Percentiles rank a stretch among this genome's conserved stretches.
These are phyloP conservation scores for Psilocybe sp. DNA, from an alignment of 768 basidiomycete species.

Conservation along the genomic window DNA sequence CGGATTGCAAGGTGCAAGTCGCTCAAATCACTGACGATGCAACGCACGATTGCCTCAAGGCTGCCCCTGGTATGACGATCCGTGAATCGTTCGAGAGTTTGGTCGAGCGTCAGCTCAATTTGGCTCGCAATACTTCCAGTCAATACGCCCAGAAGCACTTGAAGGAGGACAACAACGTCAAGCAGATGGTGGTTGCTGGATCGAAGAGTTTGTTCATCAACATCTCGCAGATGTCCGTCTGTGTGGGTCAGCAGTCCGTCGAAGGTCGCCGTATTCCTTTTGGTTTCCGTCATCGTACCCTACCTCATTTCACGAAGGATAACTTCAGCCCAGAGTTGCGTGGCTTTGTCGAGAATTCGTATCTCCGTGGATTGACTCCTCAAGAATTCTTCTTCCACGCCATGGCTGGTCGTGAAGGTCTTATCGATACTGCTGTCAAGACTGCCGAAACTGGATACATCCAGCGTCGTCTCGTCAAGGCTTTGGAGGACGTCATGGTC, in stretches of 20 bases:
- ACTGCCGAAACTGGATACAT: constrained; percentile 99
- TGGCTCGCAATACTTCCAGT: constrained; percentile 94
- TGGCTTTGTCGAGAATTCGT: constrained; percentile 99
- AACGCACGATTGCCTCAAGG: constrained; percentile 81
- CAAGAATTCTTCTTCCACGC: constrained; percentile 99
- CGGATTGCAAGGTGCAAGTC: constrained; percentile 79
- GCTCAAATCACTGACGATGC: constrained; percentile 76
- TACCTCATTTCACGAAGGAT: constrained; percentile 98
- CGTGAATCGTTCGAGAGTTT: constrained; percentile 96
- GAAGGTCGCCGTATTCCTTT: constrained; percentile 98
- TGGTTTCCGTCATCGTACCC: constrained; percentile 93
- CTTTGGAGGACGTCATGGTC: constrained; percentile 95
- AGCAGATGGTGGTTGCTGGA: constrained; percentile 99
- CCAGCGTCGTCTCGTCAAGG: constrained; percentile 96
- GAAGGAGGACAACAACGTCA: constrained; percentile 99
- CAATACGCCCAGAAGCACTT: constrained; percentile 95
- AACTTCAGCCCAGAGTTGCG: constrained; percentile 97
- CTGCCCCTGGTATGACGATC: constrained; percentile 97
- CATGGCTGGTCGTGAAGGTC: constrained; percentile 98
- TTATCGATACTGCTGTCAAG: constrained; percentile 99
- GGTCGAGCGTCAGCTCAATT: constrained; percentile 88
- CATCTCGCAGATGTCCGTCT: constrained; percentile 99
- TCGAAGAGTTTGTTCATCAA: constrained; percentile 99
- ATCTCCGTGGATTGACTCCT: constrained; percentile 91
- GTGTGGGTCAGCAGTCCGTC: constrained; percentile 97